Conservation (phyloP, 225 moss, liverwort and hornwort species). For the Antitrichia curtipendula region DNA sequence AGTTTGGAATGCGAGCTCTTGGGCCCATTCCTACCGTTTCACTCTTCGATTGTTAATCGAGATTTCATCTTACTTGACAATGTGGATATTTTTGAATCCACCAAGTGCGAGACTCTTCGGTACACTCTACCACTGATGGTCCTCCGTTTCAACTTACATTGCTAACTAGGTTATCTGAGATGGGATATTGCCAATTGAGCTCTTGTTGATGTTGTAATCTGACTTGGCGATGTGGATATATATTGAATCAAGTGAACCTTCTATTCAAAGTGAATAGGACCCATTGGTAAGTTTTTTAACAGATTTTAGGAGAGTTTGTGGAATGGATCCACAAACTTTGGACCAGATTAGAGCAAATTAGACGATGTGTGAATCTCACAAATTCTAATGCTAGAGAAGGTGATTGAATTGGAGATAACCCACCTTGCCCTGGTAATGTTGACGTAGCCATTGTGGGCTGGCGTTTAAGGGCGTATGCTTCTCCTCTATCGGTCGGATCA, state of each 20-base stretch:
- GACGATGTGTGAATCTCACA: neutral
- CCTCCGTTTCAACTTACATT: too few relatives aligned
- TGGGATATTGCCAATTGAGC: too few relatives aligned
- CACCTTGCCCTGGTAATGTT: constrained; percentile 30
- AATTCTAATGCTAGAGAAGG: neutral
- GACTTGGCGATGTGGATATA: neutral
- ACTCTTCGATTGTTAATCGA: neutral
- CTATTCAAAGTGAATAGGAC: neutral
- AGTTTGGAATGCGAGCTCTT: neutral
- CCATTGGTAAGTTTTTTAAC: neutral
- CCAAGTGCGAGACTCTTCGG: neutral
- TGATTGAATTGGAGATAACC: neutral
- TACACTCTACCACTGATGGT: too few relatives aligned
- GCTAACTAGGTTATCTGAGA: too few relatives aligned
- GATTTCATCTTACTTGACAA: neutral
- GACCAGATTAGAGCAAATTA: neutral
- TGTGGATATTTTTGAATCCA: neutral
- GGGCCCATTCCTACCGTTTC: neutral
- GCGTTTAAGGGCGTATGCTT: constrained; percentile 30
- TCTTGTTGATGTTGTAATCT: neutral
- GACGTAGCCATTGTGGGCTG: constrained; percentile 41
- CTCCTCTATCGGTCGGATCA: constrained; percentile 21
- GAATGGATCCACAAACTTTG: neutral
- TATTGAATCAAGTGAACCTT: neutral
- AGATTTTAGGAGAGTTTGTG: neutral